Evolutionary conservation across 257 asterid genomes (phyloP).

Genomic region (Solanum ossicruentum): DNA sequence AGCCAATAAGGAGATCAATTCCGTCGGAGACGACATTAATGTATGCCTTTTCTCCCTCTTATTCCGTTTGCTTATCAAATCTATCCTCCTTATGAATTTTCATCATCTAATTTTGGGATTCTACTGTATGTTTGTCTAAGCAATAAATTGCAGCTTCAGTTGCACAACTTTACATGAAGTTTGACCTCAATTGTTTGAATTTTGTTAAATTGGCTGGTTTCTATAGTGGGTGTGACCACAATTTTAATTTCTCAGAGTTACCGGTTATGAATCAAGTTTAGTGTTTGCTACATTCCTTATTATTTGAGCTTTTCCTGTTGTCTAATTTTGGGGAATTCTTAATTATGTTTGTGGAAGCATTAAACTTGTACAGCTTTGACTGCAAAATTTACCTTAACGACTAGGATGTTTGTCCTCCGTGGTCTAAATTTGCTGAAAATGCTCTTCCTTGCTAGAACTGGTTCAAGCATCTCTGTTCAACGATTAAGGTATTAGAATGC

Average conservation of each 20-base stretch:
- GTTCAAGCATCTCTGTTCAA: background rate
- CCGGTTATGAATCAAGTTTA: background rate
- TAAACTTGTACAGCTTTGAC: background rate
- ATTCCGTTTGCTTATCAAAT: background rate
- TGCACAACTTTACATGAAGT: background rate
- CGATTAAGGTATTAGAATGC: background rate
- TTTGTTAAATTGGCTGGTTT: no score
- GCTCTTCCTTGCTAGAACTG: background rate
- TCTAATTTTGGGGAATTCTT: background rate
- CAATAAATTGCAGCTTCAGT: background rate
- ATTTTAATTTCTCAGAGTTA: background rate
- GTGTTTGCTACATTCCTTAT: background rate
- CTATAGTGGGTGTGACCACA: background rate
- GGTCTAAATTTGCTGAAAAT: background rate
- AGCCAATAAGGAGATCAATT: slow-evolving; percentile 54
- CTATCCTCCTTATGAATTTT: background rate
- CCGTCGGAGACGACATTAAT: slow-evolving; percentile 75
- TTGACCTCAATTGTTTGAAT: no score
- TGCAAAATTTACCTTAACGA: background rate
- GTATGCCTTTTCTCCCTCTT: slow-evolving; percentile 14
- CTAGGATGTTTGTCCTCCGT: no score
- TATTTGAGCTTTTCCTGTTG: background rate
- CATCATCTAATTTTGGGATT: background rate
- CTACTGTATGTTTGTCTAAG: background rate
- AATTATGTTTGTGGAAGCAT: background rate